These are phyloP conservation scores for Aspergillus thermomutatus DNA, from an alignment of 2,329 filamentous ascomycete species.

Conservation along the genomic window DNA sequence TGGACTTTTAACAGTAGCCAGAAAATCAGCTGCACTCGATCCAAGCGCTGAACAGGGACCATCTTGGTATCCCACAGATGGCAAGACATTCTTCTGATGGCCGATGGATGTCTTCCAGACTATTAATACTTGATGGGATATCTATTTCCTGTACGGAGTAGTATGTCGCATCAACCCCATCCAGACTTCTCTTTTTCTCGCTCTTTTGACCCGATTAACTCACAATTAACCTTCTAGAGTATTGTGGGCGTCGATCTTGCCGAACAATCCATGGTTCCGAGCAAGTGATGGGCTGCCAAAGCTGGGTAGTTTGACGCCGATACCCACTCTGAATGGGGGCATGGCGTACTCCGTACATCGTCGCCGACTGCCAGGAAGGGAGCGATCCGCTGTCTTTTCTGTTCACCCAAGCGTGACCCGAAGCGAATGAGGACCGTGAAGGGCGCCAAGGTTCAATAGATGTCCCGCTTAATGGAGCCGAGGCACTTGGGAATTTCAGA, in stretches of 20 bases:
- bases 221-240: background rate
- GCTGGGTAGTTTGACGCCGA: background rate
- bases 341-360: background rate
- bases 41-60: background rate
- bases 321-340: background rate
- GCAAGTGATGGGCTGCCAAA: background rate
- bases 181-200: background rate
- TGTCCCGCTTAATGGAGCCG: background rate
- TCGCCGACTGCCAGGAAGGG: background rate
- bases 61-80: background rate
- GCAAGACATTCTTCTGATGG: background rate
- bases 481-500: background rate
- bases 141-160: too few species aligned
- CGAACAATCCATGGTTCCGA: background rate
- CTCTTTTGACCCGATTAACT: background rate
- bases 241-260: background rate
- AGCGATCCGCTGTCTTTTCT: background rate
- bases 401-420: background rate
- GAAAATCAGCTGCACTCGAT: background rate
- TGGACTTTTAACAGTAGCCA: background rate
- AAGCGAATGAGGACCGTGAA: background rate
- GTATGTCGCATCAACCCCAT: background rate
- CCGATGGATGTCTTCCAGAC: background rate
- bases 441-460: background rate
- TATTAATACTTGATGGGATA: background rate